Base-by-base conservation (phyloP, 331 rosid genomes). In the Pyrus hybrid region DNA sequence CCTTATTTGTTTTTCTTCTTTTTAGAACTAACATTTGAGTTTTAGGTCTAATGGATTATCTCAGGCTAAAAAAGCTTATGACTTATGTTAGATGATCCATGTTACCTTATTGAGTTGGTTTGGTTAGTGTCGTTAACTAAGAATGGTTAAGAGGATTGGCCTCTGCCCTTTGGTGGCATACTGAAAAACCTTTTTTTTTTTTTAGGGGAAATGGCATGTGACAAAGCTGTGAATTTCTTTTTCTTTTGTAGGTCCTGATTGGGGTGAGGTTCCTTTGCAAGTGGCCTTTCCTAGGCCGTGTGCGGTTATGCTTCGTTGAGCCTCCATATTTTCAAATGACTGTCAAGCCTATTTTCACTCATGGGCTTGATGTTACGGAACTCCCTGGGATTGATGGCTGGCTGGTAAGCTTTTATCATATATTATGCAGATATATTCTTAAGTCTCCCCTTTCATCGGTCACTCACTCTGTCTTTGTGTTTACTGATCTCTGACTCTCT, bases 251-350 rank as follows among this genome's bases (percentile, higher is more conserved):
- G 99, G 89, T 95, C 78, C 80, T 95, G 88, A 77, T 95, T 71
- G 99, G 99, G 81, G 83, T 95, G 14, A 95, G 82, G 83, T 95
- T 95, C 87, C 90, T 91, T 65, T 91, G 73, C 1, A 67, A 69
- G 41, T 90, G 97, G 99, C 99, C 99, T 70, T 89, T 81, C 81
- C 76, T 95, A 68, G 82, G 97, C 63, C 98, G 99, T 58, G 62
- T 95, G 70, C 88, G 99, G 35, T 72, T 95, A 63, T 95, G 99
- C 89, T 95, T 95, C 77, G 97, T 85, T 41, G 97, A 95, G 81
- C 98, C 98, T 68, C 99, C 99, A 74, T 95, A 95, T 83, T 95
- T 95, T 78, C 98, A 95, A 77, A 90, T 95, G 99, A 95, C 90
- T 2, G 91, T 90, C 76, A 95, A 92, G 75, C 99, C 99, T 65